Evolutionary conservation across 768 basidiomycete genomes (phyloP).

Genomic region (Termitomyces sp.): DNA sequence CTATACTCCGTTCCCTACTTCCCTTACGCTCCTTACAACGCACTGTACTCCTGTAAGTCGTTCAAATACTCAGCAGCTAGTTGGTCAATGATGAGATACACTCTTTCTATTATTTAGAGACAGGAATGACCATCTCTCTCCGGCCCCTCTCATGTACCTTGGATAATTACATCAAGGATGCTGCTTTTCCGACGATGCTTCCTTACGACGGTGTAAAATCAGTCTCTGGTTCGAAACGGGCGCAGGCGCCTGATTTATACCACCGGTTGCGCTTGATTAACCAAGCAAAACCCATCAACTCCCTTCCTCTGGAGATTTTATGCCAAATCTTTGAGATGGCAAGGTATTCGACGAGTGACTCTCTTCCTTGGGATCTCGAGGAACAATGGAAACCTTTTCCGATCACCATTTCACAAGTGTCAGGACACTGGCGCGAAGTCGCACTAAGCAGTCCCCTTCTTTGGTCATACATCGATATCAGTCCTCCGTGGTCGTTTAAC

Average conservation of each 20-base stretch:
- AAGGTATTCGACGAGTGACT: background rate
- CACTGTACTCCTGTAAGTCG: background rate
- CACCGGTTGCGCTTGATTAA: slow-evolving; percentile 5
- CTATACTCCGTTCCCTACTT: background rate
- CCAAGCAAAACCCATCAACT: slow-evolving; percentile 8
- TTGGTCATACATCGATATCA: slow-evolving; percentile 15
- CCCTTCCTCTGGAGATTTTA: slow-evolving; percentile 14
- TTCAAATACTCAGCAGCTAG: background rate
- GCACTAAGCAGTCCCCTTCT: slow-evolving; percentile 12
- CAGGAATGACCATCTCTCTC: background rate
- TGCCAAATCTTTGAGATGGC: slow-evolving; percentile 12
- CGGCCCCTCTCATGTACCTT: background rate
- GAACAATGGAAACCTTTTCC: slow-evolving; percentile 1
- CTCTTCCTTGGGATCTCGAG: slow-evolving; percentile 2
- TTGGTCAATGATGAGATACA: background rate
- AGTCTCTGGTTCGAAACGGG: background rate
- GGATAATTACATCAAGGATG: too few relatives aligned
- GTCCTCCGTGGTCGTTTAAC: slow-evolving; percentile 15
- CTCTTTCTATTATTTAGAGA: background rate
- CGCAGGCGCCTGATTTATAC: background rate
- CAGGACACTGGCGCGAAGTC: slow-evolving; percentile 15
- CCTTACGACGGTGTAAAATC: background rate
- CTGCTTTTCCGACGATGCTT: background rate
- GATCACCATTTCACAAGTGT: slow-evolving; percentile 15
- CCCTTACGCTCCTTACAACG: background rate